Evolutionary conservation across 306 rosid species (phyloP), one percentile per base, ranked within the genome.

Genomic region (Delonix regia): DNA sequence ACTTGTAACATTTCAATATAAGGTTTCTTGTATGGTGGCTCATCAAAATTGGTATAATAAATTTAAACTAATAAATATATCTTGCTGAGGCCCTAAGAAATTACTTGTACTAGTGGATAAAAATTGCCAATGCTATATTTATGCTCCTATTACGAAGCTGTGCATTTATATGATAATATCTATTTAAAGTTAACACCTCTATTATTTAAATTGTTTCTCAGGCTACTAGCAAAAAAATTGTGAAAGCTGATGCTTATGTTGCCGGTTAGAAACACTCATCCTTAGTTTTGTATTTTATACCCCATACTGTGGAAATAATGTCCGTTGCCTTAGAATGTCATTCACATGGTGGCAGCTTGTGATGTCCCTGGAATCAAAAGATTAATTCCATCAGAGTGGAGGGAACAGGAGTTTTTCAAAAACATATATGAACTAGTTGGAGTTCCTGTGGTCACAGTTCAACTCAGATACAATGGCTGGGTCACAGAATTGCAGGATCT

Each of bases 371-470:
- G 99, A 83, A 95, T 95, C 62, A 89, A 95, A 87, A 89, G 96
- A 89, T 49, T 95, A 78, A 56, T 95, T 82, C 99, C 99, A 5
- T 63, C 88, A 11, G 87, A 86, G 73, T 95, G 99, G 99, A 93
- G 89, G 79, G 91, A 93, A 65, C 86, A 85, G 57, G 78, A 90
- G 72, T 91, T 95, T 81, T 95, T 95, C 86, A 87, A 84, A 78
- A 90, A 93, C 73, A 90, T 95, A 83, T 93, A 89, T 75, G 91
- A 91, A 80, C 87, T 95, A 28, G 91, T 87, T 64, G 99, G 98
- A 81, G 99, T 95, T 82, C 99, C 99, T 65, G 99, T 95, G 63
- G 97, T 93, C 80, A 95, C 99, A n/a, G 98, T 95, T 75, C 99
- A 95, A 85, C 99, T 95, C 60, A 85, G 99, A 87, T 95, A 93